phyloP scores from a whole-genome alignment of 371 early-diverging fungal genomes.

The Saksenaea oblongispora region DNA sequence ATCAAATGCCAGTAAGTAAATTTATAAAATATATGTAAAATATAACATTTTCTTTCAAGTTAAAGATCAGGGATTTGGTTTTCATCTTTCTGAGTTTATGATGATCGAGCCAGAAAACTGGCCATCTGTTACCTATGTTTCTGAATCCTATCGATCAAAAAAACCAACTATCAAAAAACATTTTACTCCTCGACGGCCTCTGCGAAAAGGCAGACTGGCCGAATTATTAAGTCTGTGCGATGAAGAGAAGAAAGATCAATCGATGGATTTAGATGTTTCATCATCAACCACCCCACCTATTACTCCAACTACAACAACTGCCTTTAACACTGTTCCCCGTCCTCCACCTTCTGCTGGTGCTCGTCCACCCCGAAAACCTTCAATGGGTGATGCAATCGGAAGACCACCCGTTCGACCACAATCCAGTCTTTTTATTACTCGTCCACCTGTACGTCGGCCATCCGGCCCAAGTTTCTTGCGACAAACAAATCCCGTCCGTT shows the following conservation, averaged over 20 bases:
- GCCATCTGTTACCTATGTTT: slow-evolving; percentile 8
- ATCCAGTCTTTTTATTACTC: slow-evolving; percentile 14
- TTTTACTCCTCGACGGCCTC: slow-evolving; percentile 5
- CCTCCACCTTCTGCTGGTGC: neutral
- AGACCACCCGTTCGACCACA: neutral
- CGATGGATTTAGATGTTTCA: neutral
- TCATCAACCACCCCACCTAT: neutral
- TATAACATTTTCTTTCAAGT: slow-evolving; percentile 8
- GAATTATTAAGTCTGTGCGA: neutral
- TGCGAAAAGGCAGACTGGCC: slow-evolving; percentile 5
- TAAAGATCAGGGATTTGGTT: slow-evolving; percentile 15
- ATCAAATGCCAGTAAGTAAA: slow-evolving; percentile 11
- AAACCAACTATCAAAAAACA: slow-evolving; percentile 18
- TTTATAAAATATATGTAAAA: neutral
- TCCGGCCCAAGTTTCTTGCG: slow-evolving; percentile 7
- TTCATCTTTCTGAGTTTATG: slow-evolving; percentile 16
- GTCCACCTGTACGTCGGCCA: slow-evolving; percentile 7
- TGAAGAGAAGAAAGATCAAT: neutral
- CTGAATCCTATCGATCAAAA: slow-evolving; percentile 8
- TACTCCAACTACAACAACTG: neutral
- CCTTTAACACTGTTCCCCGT: neutral
- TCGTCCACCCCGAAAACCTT: slow-evolving; percentile 2
- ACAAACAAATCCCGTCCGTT: slow-evolving; percentile 6
- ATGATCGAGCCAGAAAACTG: slow-evolving; percentile 7
- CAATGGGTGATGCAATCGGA: neutral